Evolutionary conservation across 2,329 filamentous ascomycete species (phyloP).

Genomic region (Microsporum ferrugineum): DNA sequence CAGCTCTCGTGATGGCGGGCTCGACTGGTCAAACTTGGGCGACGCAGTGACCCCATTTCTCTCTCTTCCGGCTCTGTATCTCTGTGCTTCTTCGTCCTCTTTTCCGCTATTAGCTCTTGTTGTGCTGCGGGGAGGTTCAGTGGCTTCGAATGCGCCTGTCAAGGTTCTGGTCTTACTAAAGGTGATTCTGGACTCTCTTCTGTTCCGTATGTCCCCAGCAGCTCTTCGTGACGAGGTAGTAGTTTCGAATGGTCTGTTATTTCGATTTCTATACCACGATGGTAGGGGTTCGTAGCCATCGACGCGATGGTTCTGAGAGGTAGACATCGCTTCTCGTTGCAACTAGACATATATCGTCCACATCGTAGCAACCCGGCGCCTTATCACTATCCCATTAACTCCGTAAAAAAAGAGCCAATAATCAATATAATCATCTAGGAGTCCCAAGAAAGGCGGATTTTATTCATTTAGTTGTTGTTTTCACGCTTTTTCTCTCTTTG

Average conservation of each 20-base stretch:
- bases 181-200: slow-evolving; percentile 16
- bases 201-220: slow-evolving; percentile 11
- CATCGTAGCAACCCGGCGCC: not conserved
- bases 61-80: slow-evolving; percentile 14
- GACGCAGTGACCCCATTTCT: slow-evolving; percentile 20
- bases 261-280: not conserved
- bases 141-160: slow-evolving; percentile 30
- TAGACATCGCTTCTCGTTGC: not conserved
- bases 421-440: not conserved
- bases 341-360: not conserved
- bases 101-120: slow-evolving; percentile 17
- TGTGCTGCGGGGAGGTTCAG: slow-evolving; percentile 19
- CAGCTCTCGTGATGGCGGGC: slow-evolving; percentile 29
- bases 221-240: slow-evolving; percentile 5
- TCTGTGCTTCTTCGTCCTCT: slow-evolving; percentile 19
- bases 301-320: not conserved
- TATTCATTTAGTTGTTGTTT: not conserved
- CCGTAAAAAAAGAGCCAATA: slow-evolving; percentile 14
- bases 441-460: not conserved
- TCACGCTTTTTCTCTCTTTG: not conserved
- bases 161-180: slow-evolving; percentile 30
- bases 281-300: not conserved
- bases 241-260: not conserved
- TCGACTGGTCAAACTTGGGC: slow-evolving; percentile 22
- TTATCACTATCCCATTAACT: not conserved